phyloP scores from a whole-genome alignment of 2,329 filamentous ascomycete genomes.

The Fusarium fujikuroi region DNA sequence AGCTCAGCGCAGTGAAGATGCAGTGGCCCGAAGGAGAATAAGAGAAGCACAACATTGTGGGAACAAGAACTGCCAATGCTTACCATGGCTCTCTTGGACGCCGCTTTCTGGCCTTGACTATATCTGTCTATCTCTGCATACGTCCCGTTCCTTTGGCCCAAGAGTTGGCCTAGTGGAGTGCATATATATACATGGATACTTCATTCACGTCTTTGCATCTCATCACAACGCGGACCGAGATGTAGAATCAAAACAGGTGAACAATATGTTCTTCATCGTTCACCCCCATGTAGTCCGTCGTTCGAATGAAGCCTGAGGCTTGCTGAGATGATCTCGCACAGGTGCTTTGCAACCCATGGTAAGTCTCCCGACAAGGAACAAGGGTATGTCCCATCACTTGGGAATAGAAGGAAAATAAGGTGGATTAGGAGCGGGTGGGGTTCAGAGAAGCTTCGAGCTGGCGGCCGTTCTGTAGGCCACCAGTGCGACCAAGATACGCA shows the following conservation, averaged over 20 bases:
- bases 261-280: background rate
- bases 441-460: constrained; percentile 23
- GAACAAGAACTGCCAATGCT: constrained; percentile 2
- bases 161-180: constrained; percentile 37
- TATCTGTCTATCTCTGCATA: constrained; percentile 28
- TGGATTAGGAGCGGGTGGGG: constrained; percentile 23
- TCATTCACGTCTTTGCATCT: constrained; percentile 26
- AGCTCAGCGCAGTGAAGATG: background rate
- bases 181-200: background rate
- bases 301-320: constrained; percentile 1
- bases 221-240: constrained; percentile 19
- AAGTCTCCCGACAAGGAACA: constrained; percentile 34
- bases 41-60: background rate
- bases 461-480: constrained; percentile 8
- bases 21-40: background rate
- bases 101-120: constrained; percentile 10
- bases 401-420: constrained; percentile 24
- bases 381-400: constrained; percentile 5
- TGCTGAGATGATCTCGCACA: constrained; percentile 1
- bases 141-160: constrained; percentile 38
- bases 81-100: background rate
- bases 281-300: background rate
- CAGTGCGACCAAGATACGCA: constrained; percentile 41
- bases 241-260: constrained; percentile 11
- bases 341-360: constrained; percentile 11